Conservation (phyloP, 2,329 filamentous ascomycete genomes). For the Neoarthrinium moseri region DNA sequence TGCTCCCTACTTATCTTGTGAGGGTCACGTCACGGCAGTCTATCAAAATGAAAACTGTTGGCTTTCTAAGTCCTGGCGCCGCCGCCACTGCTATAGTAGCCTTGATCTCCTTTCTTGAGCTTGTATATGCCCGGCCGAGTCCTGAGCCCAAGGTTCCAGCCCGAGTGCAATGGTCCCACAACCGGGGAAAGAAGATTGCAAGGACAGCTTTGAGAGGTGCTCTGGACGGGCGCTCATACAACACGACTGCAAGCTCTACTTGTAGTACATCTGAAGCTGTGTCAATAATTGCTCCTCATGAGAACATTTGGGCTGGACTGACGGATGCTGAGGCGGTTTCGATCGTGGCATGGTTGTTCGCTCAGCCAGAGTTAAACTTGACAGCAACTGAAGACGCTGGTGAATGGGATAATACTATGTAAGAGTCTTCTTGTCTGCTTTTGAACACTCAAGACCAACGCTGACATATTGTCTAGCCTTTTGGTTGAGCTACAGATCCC, state of each 20-base stretch:
- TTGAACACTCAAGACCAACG: not conserved
- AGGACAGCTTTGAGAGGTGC: not conserved
- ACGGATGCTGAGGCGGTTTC: slow-evolving; percentile 34
- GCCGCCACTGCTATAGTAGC: not conserved
- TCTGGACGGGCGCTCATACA: not conserved
- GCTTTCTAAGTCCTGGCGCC: not conserved
- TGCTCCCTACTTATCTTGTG: not conserved
- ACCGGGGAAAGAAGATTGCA: slow-evolving; percentile 7
- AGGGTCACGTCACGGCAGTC: not conserved
- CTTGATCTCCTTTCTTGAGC: not conserved
- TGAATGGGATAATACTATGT: slow-evolving; percentile 36
- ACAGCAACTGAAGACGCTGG: slow-evolving; percentile 30
- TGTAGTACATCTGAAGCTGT: slow-evolving; percentile 1
- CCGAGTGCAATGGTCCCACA: slow-evolving; percentile 6
- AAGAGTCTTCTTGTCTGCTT: slow-evolving; percentile 7
- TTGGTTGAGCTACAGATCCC: slow-evolving; percentile 39
- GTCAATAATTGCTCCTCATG: slow-evolving; percentile 2
- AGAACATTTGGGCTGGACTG: slow-evolving; percentile 22
- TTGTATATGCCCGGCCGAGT: not conserved
- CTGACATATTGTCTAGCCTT: slow-evolving; percentile 14
- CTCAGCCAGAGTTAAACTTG: slow-evolving; percentile 37
- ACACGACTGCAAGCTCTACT: not conserved
- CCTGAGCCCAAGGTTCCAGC: slow-evolving; percentile 8
- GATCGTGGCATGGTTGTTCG: slow-evolving; percentile 38
- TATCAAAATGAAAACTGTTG: not conserved